phyloP scores from a whole-genome alignment of 306 rosid genomes.

The Prosopis cineraria region DNA sequence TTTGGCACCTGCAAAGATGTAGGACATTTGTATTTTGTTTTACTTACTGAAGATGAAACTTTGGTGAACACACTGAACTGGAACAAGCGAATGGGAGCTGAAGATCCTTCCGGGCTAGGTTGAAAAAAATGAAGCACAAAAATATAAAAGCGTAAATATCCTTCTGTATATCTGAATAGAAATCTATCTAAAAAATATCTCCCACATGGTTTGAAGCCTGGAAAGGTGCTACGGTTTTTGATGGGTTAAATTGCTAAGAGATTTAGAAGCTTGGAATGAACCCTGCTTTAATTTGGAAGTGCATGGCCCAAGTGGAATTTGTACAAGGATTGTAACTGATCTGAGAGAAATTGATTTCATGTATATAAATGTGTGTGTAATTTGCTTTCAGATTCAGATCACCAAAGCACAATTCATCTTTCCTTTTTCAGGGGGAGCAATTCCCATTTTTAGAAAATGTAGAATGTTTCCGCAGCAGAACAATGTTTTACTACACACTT shows the following conservation, averaged over 20 bases:
- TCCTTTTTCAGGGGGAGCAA: conserved; percentile 45
- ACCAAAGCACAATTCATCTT: neutral
- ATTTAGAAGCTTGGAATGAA: neutral
- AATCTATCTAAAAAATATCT: neutral
- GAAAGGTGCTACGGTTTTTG: neutral
- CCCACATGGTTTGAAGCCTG: neutral
- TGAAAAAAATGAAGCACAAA: neutral
- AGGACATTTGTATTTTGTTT: neutral
- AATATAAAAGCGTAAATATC: neutral
- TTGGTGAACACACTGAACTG: neutral
- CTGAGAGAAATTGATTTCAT: conserved; percentile 16
- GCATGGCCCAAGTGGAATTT: conserved; percentile 4
- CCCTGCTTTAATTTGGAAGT: conserved; percentile 18
- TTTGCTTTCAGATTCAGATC: conserved; percentile 4
- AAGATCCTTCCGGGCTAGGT: neutral
- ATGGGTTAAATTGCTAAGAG: neutral
- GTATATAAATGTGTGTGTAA: neutral
- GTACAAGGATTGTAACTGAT: neutral
- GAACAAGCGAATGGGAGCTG: neutral
- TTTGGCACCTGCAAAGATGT: neutral
- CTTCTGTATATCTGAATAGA: neutral
- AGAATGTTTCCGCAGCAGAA: conserved; percentile 49
- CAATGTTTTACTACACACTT: conserved; percentile 45
- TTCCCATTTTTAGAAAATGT: conserved; percentile 42
- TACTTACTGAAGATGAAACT: neutral